Percentiles rank a stretch among this genome's conserved stretches.
phyloP scores from a whole-genome alignment of 306 rosid species.

The Corylus heterophylla region DNA sequence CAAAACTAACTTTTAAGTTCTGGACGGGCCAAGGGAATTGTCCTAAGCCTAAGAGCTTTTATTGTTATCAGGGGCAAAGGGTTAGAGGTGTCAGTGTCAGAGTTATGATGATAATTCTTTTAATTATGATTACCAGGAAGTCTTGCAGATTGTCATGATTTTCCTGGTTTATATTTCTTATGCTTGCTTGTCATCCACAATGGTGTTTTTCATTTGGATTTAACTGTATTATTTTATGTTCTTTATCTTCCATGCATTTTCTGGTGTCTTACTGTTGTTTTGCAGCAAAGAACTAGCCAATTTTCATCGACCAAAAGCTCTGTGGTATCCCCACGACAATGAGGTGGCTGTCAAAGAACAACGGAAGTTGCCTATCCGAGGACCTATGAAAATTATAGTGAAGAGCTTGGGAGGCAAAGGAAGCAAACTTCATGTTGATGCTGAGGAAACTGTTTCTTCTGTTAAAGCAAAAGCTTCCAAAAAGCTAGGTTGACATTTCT shows the following conservation, averaged over 20 bases:
- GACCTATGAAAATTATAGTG: slow-evolving; percentile 80
- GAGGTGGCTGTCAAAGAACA: slow-evolving; percentile 78
- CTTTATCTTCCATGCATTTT: slow-evolving; percentile 17
- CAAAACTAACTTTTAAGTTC: not conserved
- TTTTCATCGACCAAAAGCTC: slow-evolving; percentile 95
- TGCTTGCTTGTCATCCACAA: not conserved
- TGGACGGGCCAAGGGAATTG: not conserved
- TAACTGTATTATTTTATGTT: not conserved
- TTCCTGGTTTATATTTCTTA: not conserved
- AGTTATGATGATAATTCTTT: not conserved
- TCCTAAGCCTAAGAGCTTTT: not conserved
- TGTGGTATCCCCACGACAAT: slow-evolving; percentile 96
- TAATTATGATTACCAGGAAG: not conserved
- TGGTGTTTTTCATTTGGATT: not conserved
- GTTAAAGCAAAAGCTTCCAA: slow-evolving; percentile 84
- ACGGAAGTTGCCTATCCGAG: slow-evolving; percentile 70
- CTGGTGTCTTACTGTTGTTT: slow-evolving; percentile 33
- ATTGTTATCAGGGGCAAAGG: not conserved
- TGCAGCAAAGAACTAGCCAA: slow-evolving; percentile 92
- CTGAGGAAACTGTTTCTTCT: slow-evolving; percentile 78
- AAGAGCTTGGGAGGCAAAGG: slow-evolving; percentile 98
- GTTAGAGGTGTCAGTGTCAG: not conserved
- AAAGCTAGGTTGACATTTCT: slow-evolving; percentile 80
- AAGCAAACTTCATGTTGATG: slow-evolving; percentile 74
- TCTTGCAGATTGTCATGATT: not conserved